phyloP scores from a whole-genome alignment of 2,329 filamentous ascomycete genomes.

The Didymella pinodella region DNA sequence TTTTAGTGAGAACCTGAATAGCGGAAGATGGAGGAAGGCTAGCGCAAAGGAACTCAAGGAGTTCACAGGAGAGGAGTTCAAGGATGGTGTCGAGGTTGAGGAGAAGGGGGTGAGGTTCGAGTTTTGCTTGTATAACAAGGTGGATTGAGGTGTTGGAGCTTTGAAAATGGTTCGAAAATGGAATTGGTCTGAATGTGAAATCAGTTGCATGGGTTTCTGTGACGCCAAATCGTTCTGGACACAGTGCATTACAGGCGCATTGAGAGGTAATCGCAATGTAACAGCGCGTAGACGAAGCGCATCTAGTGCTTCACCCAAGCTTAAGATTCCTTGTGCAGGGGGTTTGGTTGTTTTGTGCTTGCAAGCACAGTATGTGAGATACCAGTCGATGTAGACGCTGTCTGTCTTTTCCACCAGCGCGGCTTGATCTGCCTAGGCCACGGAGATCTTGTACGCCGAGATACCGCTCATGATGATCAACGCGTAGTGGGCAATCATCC shows the following conservation, averaged over 20 bases:
- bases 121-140: conserved; percentile 70
- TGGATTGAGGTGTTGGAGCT: not conserved
- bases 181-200: not conserved
- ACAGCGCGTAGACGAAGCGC: not conserved
- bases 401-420: not conserved
- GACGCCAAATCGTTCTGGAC: not conserved
- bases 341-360: not conserved
- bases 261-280: not conserved
- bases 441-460: conserved; percentile 35
- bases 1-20: conserved; percentile 69
- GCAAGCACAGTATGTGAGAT: not conserved
- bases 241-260: not conserved
- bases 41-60: conserved; percentile 62
- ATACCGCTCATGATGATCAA: conserved; percentile 40
- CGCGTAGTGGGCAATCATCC: conserved; percentile 45
- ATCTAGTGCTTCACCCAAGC: not conserved
- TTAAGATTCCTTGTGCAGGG: not conserved
- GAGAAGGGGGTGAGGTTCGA: conserved; percentile 73
- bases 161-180: not conserved
- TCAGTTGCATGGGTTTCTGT: not conserved
- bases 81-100: conserved; percentile 63
- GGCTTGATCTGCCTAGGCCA: conserved; percentile 12
- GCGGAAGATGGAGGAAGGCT: conserved; percentile 63
- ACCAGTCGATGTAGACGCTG: not conserved
- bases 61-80: conserved; percentile 72